Evolutionary conservation across 208 protist species (phyloP), one percentile per base, ranked within the genome.

Genomic region (Vickermania ingenoplastis): DNA sequence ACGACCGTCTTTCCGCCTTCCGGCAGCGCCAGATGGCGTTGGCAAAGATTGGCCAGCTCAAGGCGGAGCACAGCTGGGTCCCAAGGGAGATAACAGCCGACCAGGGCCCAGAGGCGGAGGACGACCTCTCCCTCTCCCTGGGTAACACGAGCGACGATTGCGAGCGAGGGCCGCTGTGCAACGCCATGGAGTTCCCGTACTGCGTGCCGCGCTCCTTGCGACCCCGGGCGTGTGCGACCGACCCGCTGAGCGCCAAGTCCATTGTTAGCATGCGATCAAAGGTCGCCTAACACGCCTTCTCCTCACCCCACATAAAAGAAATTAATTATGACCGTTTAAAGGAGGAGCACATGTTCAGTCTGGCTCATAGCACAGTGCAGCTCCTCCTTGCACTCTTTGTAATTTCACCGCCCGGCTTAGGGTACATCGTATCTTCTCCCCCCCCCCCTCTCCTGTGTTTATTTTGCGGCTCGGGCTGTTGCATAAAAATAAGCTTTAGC

Each of bases 121-220:
- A n/a, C n/a, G n/a, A n/a, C n/a, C n/a, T n/a, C n/a, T n/a, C n/a
- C n/a, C n/a, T n/a, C n/a, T n/a, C n/a, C n/a, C n/a, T n/a, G n/a
- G n/a, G n/a, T n/a, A n/a, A 91, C 61, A 77, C 72, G 41, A 60
- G 48, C 26, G 21, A 63, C 53, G 55, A 48, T 3, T 71, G 75
- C 3, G 77, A 79, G 55, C 68, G 77, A 24, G 89, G 87, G 59
- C 71, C 81, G 0, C 69, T 89, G 17, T 92, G 85, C 79, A 91
- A 92, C 57, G 83, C 81, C 2, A 54, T 91, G 22, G 65, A 69
- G 11, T 95, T 92, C 59, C 89, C 89, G 22, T 95, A 95, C 59
- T 95, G 89, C 59, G 79, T 95, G 11, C 89, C 89, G 13, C 77
- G 77, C 57, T 77, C 75, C 14, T 81, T 90, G 81, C 54, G 79